These are phyloP conservation scores for Teratosphaeria epicoccoides DNA, from an alignment of 2,329 filamentous ascomycete genomes.

Conservation along the genomic window DNA sequence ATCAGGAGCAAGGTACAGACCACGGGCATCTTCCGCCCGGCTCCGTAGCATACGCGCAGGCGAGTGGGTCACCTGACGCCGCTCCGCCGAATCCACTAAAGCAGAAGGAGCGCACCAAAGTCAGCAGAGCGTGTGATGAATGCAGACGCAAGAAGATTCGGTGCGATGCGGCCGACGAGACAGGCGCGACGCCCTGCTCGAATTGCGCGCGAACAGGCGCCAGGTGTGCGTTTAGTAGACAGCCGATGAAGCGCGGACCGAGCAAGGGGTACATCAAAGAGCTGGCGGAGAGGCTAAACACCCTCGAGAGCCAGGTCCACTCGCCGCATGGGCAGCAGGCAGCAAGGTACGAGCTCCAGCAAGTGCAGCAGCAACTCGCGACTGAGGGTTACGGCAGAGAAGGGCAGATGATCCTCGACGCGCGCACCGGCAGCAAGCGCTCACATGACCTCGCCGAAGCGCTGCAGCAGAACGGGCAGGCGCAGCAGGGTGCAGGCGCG, in stretches of 20 bases:
- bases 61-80: not conserved
- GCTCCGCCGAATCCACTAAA: not conserved
- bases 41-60: constrained; percentile 2
- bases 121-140: constrained; percentile 80
- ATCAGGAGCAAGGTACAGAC: not conserved
- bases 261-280: constrained; percentile 95
- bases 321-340: constrained; percentile 19
- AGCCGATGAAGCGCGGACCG: constrained; percentile 68
- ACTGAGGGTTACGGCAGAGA: constrained; percentile 8
- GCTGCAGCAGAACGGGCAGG: constrained; percentile 10
- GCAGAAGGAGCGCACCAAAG: constrained; percentile 61
- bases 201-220: constrained; percentile 69
- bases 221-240: constrained; percentile 73
- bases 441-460: constrained; percentile 20
- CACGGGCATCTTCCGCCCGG: not conserved
- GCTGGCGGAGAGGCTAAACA: constrained; percentile 72
- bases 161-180: constrained; percentile 71
- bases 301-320: constrained; percentile 64
- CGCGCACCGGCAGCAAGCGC: constrained; percentile 23
- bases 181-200: constrained; percentile 62
- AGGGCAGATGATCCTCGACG: constrained; percentile 10
- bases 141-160: constrained; percentile 81
- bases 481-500: constrained; percentile 2
- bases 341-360: constrained; percentile 21
- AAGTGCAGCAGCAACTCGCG: constrained; percentile 20